Base-by-base conservation (phyloP, 2,329 filamentous ascomycete genomes). In the Rhinocladiella similis region DNA sequence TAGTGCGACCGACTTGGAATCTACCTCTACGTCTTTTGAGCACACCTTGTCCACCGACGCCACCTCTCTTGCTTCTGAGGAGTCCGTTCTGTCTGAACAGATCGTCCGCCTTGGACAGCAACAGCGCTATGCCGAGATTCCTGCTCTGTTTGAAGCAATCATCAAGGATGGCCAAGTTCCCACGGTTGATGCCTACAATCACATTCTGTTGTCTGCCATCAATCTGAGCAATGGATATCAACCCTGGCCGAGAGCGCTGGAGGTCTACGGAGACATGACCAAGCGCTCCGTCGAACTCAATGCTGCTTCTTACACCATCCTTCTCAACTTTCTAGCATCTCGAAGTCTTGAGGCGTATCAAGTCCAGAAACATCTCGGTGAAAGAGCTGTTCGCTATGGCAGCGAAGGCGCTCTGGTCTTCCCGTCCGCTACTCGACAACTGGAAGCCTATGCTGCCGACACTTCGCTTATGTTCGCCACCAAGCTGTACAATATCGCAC, bases 201-300 rank as follows among this genome's bases (percentile, higher is more conserved):
- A 91, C 48, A 81, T 99, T 43, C 78, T 99, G 42, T 81, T 87
- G 66, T 90, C 94, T 5, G 91, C 91, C 13, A 90, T 97, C 60
- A 83, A 90, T 65, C 82, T 97, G 16, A 90, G 92, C 6, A 87
- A 90, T 71, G 89, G 87, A 72, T 88, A 88, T 52, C 89, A 95
- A 75, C 85, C 94, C 50, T 90, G 96, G 13, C 88, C 91, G 60
- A 96, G 96, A 77, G 91, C 91, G 4, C 81, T 97, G 50, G 92
- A 96, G 75, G 89, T 99, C 50, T 99, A 97, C 72, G 88, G 91
- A 14, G 92, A 97, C 70, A 97, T 99, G 94, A 85, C 96, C 65
- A 86, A 88, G 63, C 88, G 92, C 63, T 88, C 87, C 65, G 87
- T 97, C 20, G 77, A 83, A 18, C 92, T 93, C 6, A 88, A 97